Evolutionary conservation across 257 asterid genomes (phyloP).

Genomic region (Echites panduratus): DNA sequence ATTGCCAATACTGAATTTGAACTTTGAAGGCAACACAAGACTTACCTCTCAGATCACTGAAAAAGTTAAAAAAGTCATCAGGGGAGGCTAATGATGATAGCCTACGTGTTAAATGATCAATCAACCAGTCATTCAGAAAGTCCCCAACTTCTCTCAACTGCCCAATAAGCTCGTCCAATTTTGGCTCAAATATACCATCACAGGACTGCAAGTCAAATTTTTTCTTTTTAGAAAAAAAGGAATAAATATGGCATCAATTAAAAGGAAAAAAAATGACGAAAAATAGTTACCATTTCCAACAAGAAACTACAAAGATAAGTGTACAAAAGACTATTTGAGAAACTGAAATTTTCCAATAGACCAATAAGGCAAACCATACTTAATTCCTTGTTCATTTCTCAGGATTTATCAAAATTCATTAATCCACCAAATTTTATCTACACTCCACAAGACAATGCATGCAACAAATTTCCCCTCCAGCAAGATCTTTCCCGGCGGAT

Average conservation of each 20-base stretch:
- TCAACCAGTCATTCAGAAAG: conserved; percentile 60
- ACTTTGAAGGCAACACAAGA: neutral
- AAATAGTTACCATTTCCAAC: neutral
- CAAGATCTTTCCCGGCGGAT: neutral
- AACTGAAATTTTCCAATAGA: neutral
- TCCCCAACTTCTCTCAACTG: conserved; percentile 62
- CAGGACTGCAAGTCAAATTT: conserved; percentile 38
- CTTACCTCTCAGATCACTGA: conserved; percentile 71
- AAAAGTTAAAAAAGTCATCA: conserved; percentile 83
- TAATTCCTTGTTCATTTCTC: conserved; percentile 4
- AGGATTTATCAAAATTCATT: neutral
- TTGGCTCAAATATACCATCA: conserved; percentile 74
- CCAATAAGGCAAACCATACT: neutral
- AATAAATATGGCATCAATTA: neutral
- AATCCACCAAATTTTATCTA: neutral
- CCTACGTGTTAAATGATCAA: conserved; percentile 51
- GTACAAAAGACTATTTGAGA: too few relatives aligned
- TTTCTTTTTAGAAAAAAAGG: neutral
- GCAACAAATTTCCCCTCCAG: neutral
- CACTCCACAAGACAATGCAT: neutral
- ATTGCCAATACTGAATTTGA: neutral
- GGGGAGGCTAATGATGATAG: conserved; percentile 63
- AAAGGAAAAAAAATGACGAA: neutral
- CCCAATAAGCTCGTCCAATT: conserved; percentile 55
- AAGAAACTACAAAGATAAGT: neutral